Conservation (phyloP, 1,284 basidiomycete species). For the Neolentinus lepideus region DNA sequence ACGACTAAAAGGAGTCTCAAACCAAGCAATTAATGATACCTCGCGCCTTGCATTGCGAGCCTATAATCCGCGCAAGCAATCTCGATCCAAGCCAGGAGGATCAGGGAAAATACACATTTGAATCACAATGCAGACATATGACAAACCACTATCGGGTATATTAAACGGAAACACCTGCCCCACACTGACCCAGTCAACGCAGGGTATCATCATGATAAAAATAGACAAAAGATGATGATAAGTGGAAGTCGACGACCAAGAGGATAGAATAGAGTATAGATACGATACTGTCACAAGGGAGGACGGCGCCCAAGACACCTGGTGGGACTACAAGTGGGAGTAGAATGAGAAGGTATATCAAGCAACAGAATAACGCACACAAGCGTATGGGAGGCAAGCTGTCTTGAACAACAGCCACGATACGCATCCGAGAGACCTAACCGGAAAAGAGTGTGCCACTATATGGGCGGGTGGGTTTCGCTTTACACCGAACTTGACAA, state of each 20-base stretch:
- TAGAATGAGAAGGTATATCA: not conserved
- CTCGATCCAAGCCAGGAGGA: not conserved
- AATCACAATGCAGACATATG: not conserved
- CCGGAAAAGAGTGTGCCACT: not conserved
- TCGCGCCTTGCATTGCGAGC: too few species aligned
- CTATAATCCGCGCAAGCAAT: too few species aligned
- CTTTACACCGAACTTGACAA: not conserved
- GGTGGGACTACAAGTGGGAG: not conserved
- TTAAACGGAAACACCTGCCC: not conserved
- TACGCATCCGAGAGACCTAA: not conserved
- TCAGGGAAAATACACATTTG: not conserved
- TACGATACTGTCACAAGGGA: not conserved
- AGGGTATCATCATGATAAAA: not conserved
- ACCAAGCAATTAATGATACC: too few species aligned
- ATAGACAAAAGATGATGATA: not conserved
- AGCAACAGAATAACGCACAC: not conserved
- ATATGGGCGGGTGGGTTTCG: not conserved
- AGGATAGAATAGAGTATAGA: not conserved
- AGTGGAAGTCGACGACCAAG: not conserved
- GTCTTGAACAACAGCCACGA: not conserved
- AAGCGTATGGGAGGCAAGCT: not conserved
- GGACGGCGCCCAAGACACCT: not conserved
- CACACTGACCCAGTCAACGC: not conserved
- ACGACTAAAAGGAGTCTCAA: too few species aligned
- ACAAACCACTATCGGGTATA: not conserved